Conservation (phyloP, 495 filamentous ascomycete species). For the Tuber indicum region DNA sequence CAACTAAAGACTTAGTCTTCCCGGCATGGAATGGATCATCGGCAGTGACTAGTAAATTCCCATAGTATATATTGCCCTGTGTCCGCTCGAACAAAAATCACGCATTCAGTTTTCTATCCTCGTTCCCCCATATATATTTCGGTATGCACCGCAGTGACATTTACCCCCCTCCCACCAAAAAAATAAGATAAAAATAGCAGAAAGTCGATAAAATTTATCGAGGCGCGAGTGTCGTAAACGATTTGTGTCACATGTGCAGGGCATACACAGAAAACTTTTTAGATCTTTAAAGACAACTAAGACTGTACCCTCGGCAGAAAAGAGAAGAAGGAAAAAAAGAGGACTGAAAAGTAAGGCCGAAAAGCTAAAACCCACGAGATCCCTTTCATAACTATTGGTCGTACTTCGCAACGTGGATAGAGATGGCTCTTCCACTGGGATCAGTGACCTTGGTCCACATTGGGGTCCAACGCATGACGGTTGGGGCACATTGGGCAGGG, state of each 20-base stretch:
- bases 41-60: no score
- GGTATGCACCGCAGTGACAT: not conserved
- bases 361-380: not conserved
- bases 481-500: slow-evolving; percentile 79
- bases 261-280: not conserved
- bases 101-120: no score
- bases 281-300: not conserved
- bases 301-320: not conserved
- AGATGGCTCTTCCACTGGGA: slow-evolving; percentile 62
- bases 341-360: not conserved
- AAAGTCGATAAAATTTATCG: not conserved
- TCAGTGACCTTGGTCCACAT: slow-evolving; percentile 95
- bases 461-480: slow-evolving; percentile 95
- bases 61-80: no score
- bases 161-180: not conserved
- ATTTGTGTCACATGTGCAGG: not conserved
- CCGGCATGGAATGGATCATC: no score
- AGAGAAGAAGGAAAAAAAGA: not conserved
- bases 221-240: not conserved
- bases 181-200: not conserved
- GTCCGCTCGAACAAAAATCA: no score
- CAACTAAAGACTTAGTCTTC: no score
- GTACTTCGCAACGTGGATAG: slow-evolving; percentile 38
- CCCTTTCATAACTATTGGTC: slow-evolving; percentile 7
- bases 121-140: no score